phyloP scores from a whole-genome alignment of 768 basidiomycete genomes.

The Asterophora parasitica region DNA sequence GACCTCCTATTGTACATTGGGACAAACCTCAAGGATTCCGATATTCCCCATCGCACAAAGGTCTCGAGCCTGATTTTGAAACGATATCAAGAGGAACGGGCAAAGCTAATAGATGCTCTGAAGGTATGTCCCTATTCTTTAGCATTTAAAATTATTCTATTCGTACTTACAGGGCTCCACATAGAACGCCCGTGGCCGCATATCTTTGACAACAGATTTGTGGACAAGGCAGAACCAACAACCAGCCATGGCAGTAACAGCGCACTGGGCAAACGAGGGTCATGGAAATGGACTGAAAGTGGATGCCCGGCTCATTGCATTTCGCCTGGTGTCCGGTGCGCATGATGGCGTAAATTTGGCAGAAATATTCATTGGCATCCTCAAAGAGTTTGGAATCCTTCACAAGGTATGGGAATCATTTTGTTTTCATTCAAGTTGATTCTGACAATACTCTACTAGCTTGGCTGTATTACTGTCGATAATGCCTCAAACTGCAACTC shows the following conservation, averaged over 20 bases:
- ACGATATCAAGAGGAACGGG: too few relatives aligned
- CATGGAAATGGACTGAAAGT: too few relatives aligned
- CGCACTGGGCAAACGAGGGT: too few relatives aligned
- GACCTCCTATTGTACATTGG: not conserved
- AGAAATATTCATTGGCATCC: conserved; percentile 8
- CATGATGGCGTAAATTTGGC: conserved; percentile 13
- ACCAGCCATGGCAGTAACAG: too few relatives aligned
- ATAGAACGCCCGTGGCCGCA: not conserved
- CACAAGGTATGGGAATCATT: too few relatives aligned
- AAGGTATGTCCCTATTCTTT: too few relatives aligned
- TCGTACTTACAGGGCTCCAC: not conserved
- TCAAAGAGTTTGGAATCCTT: conserved; percentile 5
- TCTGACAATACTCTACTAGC: conserved; percentile 6
- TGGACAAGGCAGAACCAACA: too few relatives aligned
- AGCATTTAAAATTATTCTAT: too few relatives aligned
- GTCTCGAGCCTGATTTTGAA: not conserved
- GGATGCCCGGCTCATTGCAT: conserved; percentile 16
- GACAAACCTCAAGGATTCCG: not conserved
- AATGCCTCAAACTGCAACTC: conserved; percentile 19
- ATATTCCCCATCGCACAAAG: not conserved
- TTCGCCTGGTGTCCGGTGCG: conserved; percentile 1
- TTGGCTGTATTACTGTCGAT: conserved; percentile 23
- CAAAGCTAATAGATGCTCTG: too few relatives aligned
- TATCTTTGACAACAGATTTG: not conserved
- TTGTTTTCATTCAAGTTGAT: not conserved